A percentile compares a stretch with the other conserved stretches of the same genome.
phyloP scores from a whole-genome alignment of 2,329 filamentous ascomycete species.

The Botrytis fabae region DNA sequence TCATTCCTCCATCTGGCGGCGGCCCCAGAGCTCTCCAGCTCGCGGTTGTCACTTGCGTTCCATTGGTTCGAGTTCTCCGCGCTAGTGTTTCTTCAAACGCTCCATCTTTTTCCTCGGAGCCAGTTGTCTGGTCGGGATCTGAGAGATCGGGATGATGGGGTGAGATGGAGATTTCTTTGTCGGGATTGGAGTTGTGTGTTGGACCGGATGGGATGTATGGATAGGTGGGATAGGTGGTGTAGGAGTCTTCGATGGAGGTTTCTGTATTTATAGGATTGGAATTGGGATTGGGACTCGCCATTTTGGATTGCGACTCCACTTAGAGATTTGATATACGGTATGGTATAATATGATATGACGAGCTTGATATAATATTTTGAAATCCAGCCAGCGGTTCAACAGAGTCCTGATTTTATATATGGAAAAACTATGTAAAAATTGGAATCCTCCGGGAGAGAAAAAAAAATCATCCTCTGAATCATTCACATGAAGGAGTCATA shows the following conservation, averaged over 20 bases:
- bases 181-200: not conserved
- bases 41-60: slow-evolving; percentile 33
- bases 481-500: not conserved
- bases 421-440: not conserved
- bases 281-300: not conserved
- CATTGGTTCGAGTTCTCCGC: slow-evolving; percentile 13
- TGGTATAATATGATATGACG: not conserved
- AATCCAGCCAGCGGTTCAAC: not conserved
- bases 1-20: slow-evolving; percentile 38
- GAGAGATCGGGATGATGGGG: not conserved
- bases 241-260: not conserved
- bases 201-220: not conserved
- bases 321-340: not conserved
- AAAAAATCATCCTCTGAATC: not conserved
- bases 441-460: not conserved
- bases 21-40: slow-evolving; percentile 39
- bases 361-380: not conserved
- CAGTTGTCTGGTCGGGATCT: not conserved
- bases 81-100: not conserved
- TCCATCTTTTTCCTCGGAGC: slow-evolving; percentile 4
- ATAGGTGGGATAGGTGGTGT: not conserved
- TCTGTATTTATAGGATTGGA: no score
- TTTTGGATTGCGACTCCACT: not conserved
- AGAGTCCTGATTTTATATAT: not conserved
- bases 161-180: not conserved